Conservation (phyloP, 257 asterid genomes). For the Penstemon barbatus region DNA sequence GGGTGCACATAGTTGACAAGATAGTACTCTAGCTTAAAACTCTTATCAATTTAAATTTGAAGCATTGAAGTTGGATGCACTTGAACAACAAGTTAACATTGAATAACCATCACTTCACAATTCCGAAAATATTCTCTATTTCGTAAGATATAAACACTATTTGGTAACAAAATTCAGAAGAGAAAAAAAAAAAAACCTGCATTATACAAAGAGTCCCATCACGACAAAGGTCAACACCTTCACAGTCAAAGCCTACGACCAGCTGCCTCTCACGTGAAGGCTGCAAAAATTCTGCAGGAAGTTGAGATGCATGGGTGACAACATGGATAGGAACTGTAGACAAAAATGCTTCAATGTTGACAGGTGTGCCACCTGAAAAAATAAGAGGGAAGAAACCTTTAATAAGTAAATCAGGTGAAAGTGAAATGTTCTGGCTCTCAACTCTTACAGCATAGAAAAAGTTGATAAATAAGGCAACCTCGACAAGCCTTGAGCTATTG, state of each 20-base stretch:
- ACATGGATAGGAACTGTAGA: slow-evolving; percentile 74
- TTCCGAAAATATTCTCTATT: too few relatives aligned
- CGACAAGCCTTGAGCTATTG: too few relatives aligned
- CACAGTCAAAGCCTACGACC: slow-evolving; percentile 93
- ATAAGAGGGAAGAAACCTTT: not conserved
- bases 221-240: slow-evolving; percentile 98
- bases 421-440: not conserved
- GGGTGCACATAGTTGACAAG: too few relatives aligned
- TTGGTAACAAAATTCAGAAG: not conserved
- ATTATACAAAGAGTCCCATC: slow-evolving; percentile 86
- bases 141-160: slow-evolving; percentile 15
- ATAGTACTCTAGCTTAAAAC: too few relatives aligned
- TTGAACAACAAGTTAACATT: too few relatives aligned
- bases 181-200: slow-evolving; percentile 57
- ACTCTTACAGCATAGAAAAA: slow-evolving; percentile 19
- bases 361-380: slow-evolving; percentile 51
- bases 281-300: slow-evolving; percentile 85
- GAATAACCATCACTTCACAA: not conserved
- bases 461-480: not conserved
- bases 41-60: too few relatives aligned
- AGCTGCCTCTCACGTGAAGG: slow-evolving; percentile 70
- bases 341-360: slow-evolving; percentile 37
- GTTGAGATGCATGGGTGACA: slow-evolving; percentile 76
- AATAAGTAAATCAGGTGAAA: not conserved
- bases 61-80: too few relatives aligned